A percentile compares a stretch with the other conserved stretches of the same genome.
phyloP scores from a whole-genome alignment of 257 asterid species.

The Jaltomata sinuosa region DNA sequence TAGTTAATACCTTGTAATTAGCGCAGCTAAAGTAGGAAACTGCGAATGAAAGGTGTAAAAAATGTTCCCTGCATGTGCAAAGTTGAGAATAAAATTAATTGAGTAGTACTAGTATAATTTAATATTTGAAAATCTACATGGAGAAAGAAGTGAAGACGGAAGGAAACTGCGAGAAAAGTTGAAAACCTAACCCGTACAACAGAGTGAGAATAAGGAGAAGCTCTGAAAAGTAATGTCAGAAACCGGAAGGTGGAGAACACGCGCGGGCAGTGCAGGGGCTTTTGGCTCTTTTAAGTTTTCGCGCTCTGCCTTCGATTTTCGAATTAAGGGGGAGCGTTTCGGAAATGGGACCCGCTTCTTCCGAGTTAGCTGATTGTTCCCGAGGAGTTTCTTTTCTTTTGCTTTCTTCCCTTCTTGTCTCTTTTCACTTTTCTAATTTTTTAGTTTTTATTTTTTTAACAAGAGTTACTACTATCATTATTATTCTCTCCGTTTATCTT shows the following conservation, averaged over 20 bases:
- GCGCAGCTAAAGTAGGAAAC: neutral
- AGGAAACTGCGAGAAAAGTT: neutral
- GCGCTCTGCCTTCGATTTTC: constrained; percentile 43
- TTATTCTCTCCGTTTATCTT: no score
- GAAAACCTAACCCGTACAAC: constrained; percentile 28
- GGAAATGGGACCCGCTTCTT: neutral
- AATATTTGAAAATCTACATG: constrained; percentile 12
- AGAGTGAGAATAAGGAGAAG: constrained; percentile 12
- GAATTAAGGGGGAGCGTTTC: constrained; percentile 36
- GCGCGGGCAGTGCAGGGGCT: neutral
- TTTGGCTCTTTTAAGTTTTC: constrained; percentile 25
- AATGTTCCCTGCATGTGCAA: neutral
- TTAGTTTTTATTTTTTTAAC: neutral
- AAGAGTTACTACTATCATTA: no score
- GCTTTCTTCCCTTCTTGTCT: neutral
- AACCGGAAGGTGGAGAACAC: neutral
- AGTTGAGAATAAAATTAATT: neutral
- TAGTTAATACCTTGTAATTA: neutral
- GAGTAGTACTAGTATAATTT: no score
- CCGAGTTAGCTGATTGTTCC: neutral
- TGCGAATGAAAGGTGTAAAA: neutral
- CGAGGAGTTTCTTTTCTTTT: neutral
- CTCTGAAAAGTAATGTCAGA: constrained; percentile 6
- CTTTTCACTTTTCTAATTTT: neutral
- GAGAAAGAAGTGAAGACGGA: constrained; percentile 6